These are phyloP conservation scores for Cercospora janseana DNA, from an alignment of 2,329 filamentous ascomycete species.

Conservation along the genomic window DNA sequence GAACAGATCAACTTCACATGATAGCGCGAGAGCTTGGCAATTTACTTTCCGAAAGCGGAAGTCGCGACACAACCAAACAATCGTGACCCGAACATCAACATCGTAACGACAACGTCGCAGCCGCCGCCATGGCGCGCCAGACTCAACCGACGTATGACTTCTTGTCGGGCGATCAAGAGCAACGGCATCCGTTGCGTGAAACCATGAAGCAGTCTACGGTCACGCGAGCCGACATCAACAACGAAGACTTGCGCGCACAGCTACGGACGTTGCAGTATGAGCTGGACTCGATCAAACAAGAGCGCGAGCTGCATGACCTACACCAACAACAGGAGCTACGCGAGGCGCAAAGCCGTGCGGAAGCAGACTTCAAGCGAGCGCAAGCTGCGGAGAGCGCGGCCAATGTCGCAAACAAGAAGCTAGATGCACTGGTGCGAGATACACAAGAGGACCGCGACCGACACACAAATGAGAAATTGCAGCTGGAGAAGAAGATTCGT, in stretches of 20 bases:
- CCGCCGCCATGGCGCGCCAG: conserved; percentile 31
- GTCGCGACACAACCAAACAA: conserved; percentile 10
- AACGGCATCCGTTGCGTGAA: conserved; percentile 42
- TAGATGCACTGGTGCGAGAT: conserved; percentile 55
- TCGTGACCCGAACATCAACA: not conserved
- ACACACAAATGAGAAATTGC: conserved; percentile 55
- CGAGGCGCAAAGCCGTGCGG: conserved; percentile 74
- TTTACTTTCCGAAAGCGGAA: conserved; percentile 2
- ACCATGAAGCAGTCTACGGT: conserved; percentile 45
- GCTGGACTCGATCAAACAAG: conserved; percentile 80
- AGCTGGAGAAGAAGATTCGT: conserved; percentile 56
- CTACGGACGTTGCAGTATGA: conserved; percentile 86
- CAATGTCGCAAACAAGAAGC: conserved; percentile 53
- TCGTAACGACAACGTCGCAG: conserved; percentile 1
- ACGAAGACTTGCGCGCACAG: conserved; percentile 84
- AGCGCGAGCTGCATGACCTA: conserved; percentile 74
- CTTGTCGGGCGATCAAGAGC: conserved; percentile 44
- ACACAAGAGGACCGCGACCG: conserved; percentile 55
- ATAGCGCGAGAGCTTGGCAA: conserved; percentile 2
- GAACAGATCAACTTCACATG: not conserved
- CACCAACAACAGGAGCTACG: conserved; percentile 81
- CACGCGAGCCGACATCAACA: conserved; percentile 43
- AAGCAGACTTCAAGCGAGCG: conserved; percentile 74
- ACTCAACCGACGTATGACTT: conserved; percentile 51
- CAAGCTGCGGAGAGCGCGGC: conserved; percentile 54